Percentiles rank a stretch among this genome's conserved stretches.
Conservation (phyloP, 495 filamentous ascomycete species). For the Aspergillus steynii region DNA sequence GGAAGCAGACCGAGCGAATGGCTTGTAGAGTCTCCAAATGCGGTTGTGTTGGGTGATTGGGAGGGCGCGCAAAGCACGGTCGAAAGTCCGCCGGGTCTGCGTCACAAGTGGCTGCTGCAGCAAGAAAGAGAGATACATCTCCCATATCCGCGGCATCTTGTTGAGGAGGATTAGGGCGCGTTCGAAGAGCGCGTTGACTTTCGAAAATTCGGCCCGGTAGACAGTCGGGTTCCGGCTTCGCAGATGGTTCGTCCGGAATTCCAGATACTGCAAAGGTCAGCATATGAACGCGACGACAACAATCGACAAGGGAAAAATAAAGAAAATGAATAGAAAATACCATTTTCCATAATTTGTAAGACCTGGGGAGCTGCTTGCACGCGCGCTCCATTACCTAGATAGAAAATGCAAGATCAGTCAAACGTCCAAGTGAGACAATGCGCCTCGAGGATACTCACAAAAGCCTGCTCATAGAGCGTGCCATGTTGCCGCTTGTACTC, state of each 20-base stretch:
- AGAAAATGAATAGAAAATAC: constrained; percentile 41
- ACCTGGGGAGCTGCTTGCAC: constrained; percentile 83
- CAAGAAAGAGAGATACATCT: constrained; percentile 93
- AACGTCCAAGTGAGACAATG: not conserved
- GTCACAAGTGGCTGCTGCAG: constrained; percentile 89
- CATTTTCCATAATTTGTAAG: constrained; percentile 99
- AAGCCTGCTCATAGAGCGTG: constrained; percentile 85
- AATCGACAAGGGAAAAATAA: not conserved
- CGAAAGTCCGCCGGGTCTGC: constrained; percentile 87
- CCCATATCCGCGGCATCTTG: constrained; percentile 99
- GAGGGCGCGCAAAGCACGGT: constrained; percentile 90
- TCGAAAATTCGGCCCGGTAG: constrained; percentile 78
- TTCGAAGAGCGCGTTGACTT: constrained; percentile 96
- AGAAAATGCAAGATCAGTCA: not conserved
- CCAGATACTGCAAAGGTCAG: constrained; percentile 66
- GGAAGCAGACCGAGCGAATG: constrained; percentile 90
- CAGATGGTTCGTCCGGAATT: constrained; percentile 80
- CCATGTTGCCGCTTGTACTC: constrained; percentile 89
- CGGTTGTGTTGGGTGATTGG: constrained; percentile 96
- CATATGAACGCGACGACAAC: constrained; percentile 8
- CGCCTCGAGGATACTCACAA: constrained; percentile 51
- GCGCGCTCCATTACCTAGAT: constrained; percentile 76
- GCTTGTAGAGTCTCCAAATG: constrained; percentile 90
- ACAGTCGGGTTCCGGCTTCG: constrained; percentile 80
- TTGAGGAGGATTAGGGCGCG: constrained; percentile 91